Conservation (phyloP, 2,329 filamentous ascomycete genomes). For the Intubia oerlemansii region DNA sequence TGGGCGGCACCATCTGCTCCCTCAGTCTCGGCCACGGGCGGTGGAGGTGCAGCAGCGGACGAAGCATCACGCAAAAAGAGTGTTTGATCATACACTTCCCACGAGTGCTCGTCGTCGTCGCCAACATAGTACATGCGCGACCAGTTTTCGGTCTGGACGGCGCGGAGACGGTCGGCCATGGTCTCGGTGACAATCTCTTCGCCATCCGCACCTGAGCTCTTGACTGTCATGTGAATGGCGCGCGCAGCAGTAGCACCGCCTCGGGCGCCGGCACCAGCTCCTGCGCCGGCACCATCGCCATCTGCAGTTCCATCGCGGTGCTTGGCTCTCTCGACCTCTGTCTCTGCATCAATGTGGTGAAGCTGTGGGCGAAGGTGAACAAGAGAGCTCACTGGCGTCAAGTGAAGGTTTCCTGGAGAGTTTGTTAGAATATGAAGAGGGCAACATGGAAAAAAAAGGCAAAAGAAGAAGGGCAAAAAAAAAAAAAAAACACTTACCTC, state of each 20-base stretch:
- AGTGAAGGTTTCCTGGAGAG: constrained; percentile 55
- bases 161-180: constrained; percentile 53
- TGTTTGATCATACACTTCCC: constrained; percentile 52
- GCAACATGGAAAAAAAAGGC: neutral
- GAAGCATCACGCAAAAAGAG: constrained; percentile 30
- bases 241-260: constrained; percentile 31
- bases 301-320: constrained; percentile 12
- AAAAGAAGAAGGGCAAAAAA: too few species aligned
- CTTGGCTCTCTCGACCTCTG: constrained; percentile 40
- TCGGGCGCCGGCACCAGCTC: constrained; percentile 8
- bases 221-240: constrained; percentile 73
- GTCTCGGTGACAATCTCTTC: constrained; percentile 42
- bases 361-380: constrained; percentile 83
- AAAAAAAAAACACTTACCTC: constrained; percentile 29
- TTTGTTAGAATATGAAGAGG: too few species aligned
- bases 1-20: constrained; percentile 8
- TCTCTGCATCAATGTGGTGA: constrained; percentile 72
- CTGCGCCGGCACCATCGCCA: constrained; percentile 7
- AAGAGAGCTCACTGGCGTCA: constrained; percentile 64
- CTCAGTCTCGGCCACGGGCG: too few species aligned
- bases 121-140: constrained; percentile 58
- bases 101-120: constrained; percentile 56
- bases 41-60: constrained; percentile 1
- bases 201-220: constrained; percentile 43
- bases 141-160: constrained; percentile 71